A percentile compares a stretch with the other conserved stretches of the same genome.
phyloP scores from a whole-genome alignment of 2,329 filamentous ascomycete species.

The Microdochium nivale region DNA sequence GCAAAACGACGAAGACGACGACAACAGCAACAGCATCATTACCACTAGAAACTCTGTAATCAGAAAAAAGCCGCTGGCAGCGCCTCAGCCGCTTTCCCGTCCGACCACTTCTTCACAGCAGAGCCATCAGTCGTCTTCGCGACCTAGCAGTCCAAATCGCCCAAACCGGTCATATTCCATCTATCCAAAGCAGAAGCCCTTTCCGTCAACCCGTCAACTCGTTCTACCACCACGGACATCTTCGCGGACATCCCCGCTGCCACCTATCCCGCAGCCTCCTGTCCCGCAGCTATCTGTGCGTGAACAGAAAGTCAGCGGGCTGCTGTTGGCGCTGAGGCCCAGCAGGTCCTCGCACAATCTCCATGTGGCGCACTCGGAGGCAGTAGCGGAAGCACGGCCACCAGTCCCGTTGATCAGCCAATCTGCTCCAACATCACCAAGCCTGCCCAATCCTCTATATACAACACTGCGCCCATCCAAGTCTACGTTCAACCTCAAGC shows the following conservation, averaged over 20 bases:
- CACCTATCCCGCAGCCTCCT: conserved; percentile 4
- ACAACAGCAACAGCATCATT: conserved; percentile 9
- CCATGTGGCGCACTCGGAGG: background rate
- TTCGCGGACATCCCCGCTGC: conserved; percentile 15
- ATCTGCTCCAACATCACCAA: background rate
- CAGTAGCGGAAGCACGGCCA: background rate
- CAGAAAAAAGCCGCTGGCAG: conserved; percentile 17
- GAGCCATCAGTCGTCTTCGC: background rate
- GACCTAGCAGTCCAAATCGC: conserved; percentile 6
- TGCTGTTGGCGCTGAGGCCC: conserved; percentile 7
- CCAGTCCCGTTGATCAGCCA: background rate
- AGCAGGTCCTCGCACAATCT: conserved; percentile 10
- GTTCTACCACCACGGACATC: conserved; percentile 24
- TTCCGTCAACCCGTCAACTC: conserved; percentile 5
- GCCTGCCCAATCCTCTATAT: conserved; percentile 4
- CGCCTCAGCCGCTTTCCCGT: background rate
- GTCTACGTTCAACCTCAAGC: conserved; percentile 14
- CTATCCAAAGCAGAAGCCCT: conserved; percentile 26
- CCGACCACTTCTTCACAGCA: background rate
- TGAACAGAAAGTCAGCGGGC: conserved; percentile 14
- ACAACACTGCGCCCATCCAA: conserved; percentile 10
- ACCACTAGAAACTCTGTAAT: conserved; percentile 1
- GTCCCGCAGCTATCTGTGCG: conserved; percentile 13
- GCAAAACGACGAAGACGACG: conserved; percentile 2
- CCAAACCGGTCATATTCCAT: conserved; percentile 27